These are phyloP conservation scores for Escovopsis sp. DNA, from an alignment of 2,329 filamentous ascomycete genomes.

Conservation along the genomic window DNA sequence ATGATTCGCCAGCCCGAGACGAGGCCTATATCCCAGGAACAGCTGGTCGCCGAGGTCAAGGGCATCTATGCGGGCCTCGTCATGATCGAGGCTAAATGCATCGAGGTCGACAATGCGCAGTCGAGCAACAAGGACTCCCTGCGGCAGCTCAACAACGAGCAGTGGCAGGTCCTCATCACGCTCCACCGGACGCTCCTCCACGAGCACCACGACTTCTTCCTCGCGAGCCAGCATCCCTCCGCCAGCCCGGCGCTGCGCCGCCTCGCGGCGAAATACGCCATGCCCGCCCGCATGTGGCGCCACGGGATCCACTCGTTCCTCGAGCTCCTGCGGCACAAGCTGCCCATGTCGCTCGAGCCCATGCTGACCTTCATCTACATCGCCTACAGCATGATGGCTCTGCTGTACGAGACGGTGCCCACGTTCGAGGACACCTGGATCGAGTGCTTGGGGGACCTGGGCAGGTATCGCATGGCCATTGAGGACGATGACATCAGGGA, in stretches of 20 bases:
- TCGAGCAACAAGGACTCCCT: conserved; percentile 28
- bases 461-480: conserved; percentile 76
- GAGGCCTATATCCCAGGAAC: conserved; percentile 57
- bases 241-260: conserved; percentile 52
- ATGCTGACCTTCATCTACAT: conserved; percentile 87
- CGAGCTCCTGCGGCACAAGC: conserved; percentile 56
- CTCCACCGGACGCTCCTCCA: conserved; percentile 68
- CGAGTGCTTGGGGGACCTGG: conserved; percentile 78
- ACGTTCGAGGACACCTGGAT: conserved; percentile 83
- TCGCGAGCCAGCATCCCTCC: conserved; percentile 75
- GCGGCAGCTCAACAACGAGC: conserved; percentile 42
- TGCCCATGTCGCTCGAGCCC: conserved; percentile 67
- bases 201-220: conserved; percentile 75
- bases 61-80: conserved; percentile 71
- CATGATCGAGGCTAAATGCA: conserved; percentile 78
- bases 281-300: conserved; percentile 90
- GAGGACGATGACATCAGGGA: conserved; percentile 67
- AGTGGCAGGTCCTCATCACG: conserved; percentile 75
- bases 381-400: conserved; percentile 78
- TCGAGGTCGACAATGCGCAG: conserved; percentile 60
- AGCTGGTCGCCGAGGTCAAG: conserved; percentile 68
- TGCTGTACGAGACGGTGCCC: conserved; percentile 74
- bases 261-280: conserved; percentile 67
- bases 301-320: conserved; percentile 81
- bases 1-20: conserved; percentile 39